A percentile compares a stretch with the other conserved stretches of the same genome.
phyloP scores from a whole-genome alignment of 1,284 basidiomycete species.

The Puccinia triticina region DNA sequence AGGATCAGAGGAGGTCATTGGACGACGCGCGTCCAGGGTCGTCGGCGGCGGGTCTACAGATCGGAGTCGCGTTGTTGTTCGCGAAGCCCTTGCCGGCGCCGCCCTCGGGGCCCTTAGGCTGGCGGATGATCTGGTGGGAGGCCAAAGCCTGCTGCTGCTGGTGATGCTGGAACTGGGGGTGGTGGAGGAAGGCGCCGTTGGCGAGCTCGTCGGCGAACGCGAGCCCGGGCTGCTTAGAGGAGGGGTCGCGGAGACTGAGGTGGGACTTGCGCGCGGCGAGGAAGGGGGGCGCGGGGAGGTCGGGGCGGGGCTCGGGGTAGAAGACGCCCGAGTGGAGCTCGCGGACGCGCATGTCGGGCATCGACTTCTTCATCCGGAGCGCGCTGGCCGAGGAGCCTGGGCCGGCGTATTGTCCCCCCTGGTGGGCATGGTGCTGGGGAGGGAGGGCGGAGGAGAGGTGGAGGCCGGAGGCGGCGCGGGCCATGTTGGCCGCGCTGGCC shows the following conservation, averaged over 20 bases:
- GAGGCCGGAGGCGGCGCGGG: background rate
- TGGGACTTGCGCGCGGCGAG: slow-evolving; percentile 32
- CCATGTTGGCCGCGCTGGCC: slow-evolving; percentile 35
- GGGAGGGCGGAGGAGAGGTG: too few relatives aligned
- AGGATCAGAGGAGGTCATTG: too few relatives aligned
- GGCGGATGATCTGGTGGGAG: slow-evolving; percentile 36
- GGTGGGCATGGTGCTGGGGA: too few relatives aligned
- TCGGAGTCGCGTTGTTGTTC: too few relatives aligned
- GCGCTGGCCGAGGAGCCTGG: too few relatives aligned
- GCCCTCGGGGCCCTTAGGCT: slow-evolving; percentile 44
- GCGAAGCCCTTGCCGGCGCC: slow-evolving; percentile 38
- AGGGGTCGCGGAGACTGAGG: slow-evolving; percentile 27
- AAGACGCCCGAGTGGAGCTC: slow-evolving; percentile 31
- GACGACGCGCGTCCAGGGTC: too few relatives aligned
- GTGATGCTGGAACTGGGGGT: background rate
- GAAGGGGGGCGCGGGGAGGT: background rate
- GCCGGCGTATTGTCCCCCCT: too few relatives aligned
- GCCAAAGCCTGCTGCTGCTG: background rate
- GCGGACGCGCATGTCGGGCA: slow-evolving; percentile 69
- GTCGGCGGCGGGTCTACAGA: too few relatives aligned
- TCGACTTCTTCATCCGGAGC: slow-evolving; percentile 78
- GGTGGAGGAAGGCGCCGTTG: too few relatives aligned
- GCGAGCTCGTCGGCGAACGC: too few relatives aligned
- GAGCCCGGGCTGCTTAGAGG: too few relatives aligned
- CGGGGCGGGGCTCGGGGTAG: slow-evolving; percentile 28